Percentiles rank a stretch among this genome's conserved stretches.
Conservation (phyloP, 176 grass and related monocot genomes). For the Triticum dicoccoides region DNA sequence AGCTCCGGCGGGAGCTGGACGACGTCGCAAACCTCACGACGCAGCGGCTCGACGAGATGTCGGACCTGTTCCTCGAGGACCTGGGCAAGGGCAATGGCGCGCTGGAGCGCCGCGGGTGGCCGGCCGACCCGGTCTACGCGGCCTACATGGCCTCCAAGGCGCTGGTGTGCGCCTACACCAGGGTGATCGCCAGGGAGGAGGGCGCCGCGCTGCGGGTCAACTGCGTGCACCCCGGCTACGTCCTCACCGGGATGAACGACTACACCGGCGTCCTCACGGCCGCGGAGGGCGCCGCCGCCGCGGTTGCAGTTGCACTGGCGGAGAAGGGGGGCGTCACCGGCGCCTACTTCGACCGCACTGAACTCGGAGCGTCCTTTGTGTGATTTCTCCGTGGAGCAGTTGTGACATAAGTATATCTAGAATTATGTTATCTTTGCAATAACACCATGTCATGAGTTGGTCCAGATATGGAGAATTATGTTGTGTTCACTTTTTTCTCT, state of each 20-base stretch:
- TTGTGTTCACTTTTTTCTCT: background rate
- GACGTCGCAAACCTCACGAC: background rate
- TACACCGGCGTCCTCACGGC: slow-evolving; percentile 32
- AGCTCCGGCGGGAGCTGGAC: slow-evolving; percentile 15
- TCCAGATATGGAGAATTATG: background rate
- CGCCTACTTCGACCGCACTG: slow-evolving; percentile 25
- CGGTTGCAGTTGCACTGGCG: slow-evolving; percentile 27
- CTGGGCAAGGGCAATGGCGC: slow-evolving; percentile 13
- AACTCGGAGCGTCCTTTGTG: background rate
- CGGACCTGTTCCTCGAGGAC: slow-evolving; percentile 40
- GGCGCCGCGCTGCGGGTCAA: slow-evolving; percentile 28
- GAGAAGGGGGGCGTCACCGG: slow-evolving; percentile 42
- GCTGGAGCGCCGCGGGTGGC: slow-evolving; percentile 34
- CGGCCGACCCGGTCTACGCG: background rate
- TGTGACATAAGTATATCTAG: background rate
- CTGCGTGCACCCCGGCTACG: slow-evolving; percentile 57
- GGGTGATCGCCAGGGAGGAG: slow-evolving; percentile 42
- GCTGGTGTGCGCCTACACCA: slow-evolving; percentile 50
- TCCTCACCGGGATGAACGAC: slow-evolving; percentile 52
- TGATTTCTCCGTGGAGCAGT: background rate
- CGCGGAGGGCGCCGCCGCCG: slow-evolving; percentile 43
- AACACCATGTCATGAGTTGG: background rate
- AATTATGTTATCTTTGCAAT: too few relatives aligned
- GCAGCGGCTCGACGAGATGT: slow-evolving; percentile 20
- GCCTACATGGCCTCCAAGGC: slow-evolving; percentile 62